These are phyloP conservation scores for Cyphellophora europaea DNA, from an alignment of 2,329 filamentous ascomycete species.

Conservation along the genomic window DNA sequence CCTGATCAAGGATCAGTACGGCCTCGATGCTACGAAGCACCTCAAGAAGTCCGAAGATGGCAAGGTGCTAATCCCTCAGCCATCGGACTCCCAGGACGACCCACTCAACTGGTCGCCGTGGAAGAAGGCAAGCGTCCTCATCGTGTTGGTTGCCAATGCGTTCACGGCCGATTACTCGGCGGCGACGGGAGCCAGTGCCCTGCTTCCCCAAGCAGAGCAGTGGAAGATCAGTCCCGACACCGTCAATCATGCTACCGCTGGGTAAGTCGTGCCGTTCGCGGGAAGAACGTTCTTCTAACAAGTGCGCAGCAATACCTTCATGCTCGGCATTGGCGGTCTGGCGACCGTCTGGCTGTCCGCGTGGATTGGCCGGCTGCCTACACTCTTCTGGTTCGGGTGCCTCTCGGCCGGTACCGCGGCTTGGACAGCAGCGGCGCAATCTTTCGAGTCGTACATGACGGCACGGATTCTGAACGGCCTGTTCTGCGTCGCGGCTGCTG, in stretches of 20 bases:
- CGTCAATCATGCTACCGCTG: conserved; percentile 43
- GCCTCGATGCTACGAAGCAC: conserved; percentile 17
- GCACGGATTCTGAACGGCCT: conserved; percentile 40
- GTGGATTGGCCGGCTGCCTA: conserved; percentile 36
- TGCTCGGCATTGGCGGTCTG: conserved; percentile 33
- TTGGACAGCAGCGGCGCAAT: conserved; percentile 36
- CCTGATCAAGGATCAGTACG: conserved; percentile 12
- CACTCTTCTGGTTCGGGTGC: conserved; percentile 28
- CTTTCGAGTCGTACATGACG: conserved; percentile 39
- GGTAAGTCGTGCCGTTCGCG: neutral
- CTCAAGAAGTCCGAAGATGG: conserved; percentile 28
- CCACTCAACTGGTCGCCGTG: conserved; percentile 44
- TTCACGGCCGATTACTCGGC: conserved; percentile 43
- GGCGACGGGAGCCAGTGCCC: conserved; percentile 34
- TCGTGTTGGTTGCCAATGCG: conserved; percentile 38
- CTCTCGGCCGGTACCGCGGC: conserved; percentile 21
- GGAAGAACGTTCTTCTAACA: neutral
- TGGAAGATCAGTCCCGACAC: conserved; percentile 40
- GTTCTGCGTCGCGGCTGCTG: conserved; percentile 33
- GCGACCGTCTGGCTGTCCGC: conserved; percentile 31
- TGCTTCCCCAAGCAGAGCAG: conserved; percentile 35
- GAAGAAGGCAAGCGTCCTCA: conserved; percentile 41
- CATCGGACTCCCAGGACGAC: conserved; percentile 41
- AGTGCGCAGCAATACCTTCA: conserved; percentile 38
- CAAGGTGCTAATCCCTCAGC: conserved; percentile 46